Base-by-base conservation (phyloP, 2,329 filamentous ascomycete species). In the Alternaria solani region DNA sequence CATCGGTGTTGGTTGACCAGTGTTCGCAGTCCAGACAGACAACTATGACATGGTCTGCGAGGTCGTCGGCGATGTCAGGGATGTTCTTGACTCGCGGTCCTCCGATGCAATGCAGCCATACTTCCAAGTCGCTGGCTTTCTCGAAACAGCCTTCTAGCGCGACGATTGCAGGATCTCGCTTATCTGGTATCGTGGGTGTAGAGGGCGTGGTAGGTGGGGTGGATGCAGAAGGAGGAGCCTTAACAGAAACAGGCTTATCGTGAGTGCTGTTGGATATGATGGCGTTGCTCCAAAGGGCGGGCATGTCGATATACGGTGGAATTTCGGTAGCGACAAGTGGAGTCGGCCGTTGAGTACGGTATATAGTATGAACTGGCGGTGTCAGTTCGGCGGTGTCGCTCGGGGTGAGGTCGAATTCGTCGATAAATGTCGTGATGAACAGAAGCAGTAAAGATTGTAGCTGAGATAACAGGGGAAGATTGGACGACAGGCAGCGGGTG, bases 1-100 rank as follows among this genome's bases (percentile, higher is more conserved):
- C 57, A 5, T 62, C 60, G 0, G 65, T 68, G 28, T 72, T 71
- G 7, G 55, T 48, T 0, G 66, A 69, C 55, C 64, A 70, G 11
- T 68, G 67, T 46, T 74, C 71, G 1, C 65, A 68, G 38, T 74
- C 71, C 4, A 74, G 28, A 30, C 67, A 70, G 7, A 74, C 49
- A 0, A 69, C 39, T 12, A 70, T 51, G 1, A 61, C 59, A 20
- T 67, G 57, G 2, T 65, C 28, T 0, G 64, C 62, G 7, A 73
- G 61, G 0, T 57, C 44, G 0, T 57, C 25, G 2, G 63, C 58
- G 11, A 61, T 48, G 4, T 16, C 23, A 1, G 62, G 62, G 14
- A 64, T 59, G 11, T 48, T 30, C 0, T 39, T 14, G 14, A 39
- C 4, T 0, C n/a, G 36, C 8, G 36, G 36, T 3, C 59, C 28